A percentile compares a stretch with the other conserved stretches of the same genome.
phyloP scores from a whole-genome alignment of 345 rosid genomes.

The Eucalyptus tenuipes region DNA sequence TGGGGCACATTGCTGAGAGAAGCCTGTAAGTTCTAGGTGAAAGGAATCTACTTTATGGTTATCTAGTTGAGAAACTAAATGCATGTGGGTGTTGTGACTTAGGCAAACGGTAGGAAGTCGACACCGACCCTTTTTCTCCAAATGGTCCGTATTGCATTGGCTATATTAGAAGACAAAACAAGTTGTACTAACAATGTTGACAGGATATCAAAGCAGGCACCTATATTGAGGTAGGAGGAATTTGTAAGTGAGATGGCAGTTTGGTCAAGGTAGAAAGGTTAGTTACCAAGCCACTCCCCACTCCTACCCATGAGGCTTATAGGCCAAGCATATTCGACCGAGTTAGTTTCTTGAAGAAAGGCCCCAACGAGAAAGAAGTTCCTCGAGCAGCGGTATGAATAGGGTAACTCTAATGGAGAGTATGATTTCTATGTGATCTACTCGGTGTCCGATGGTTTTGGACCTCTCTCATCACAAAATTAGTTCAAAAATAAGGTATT shows the following conservation, averaged over 20 bases:
- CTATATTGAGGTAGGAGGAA: not conserved
- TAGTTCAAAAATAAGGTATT: no score
- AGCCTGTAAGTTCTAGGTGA: no score
- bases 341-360: not conserved
- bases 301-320: not conserved
- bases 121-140: not conserved
- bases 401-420: not conserved
- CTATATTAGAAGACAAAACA: not conserved
- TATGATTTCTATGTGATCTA: no score
- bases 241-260: not conserved
- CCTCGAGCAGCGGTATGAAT: not conserved
- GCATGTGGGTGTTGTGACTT: no score
- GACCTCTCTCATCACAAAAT: no score
- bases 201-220: not conserved
- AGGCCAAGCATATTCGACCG: not conserved
- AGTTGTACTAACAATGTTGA: not conserved
- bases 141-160: not conserved
- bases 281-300: not conserved
- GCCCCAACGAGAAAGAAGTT: not conserved
- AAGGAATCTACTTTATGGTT: no score
- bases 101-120: not conserved
- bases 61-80: no score
- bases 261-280: not conserved
- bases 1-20: no score
- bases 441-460: no score